Percentiles rank a stretch among this genome's conserved stretches.
Conservation (phyloP, 1,284 basidiomycete species). For the Cryptococcus wingfieldii region DNA sequence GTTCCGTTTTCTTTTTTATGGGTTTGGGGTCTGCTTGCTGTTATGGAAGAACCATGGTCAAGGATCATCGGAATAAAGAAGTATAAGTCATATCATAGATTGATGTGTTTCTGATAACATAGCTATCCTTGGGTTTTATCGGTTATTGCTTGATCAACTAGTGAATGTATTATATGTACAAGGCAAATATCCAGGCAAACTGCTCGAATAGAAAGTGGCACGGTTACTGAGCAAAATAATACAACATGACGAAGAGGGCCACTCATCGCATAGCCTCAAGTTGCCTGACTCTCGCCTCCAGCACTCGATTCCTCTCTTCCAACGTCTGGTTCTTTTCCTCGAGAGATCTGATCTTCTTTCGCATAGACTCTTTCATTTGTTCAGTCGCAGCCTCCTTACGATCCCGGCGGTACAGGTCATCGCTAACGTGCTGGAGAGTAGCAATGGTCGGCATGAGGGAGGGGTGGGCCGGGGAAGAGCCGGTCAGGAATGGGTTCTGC, state of each 20-base stretch:
- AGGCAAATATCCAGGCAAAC: neutral
- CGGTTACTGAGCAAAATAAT: neutral
- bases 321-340: conserved; percentile 30
- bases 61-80: neutral
- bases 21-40: neutral
- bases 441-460: conserved; percentile 25
- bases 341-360: conserved; percentile 31
- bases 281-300: conserved; percentile 12
- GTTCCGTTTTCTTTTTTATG: neutral
- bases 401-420: conserved; percentile 39
- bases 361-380: conserved; percentile 37
- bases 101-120: neutral
- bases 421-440: conserved; percentile 28
- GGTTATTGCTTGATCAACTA: neutral
- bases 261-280: no score
- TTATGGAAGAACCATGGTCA: neutral
- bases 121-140: no score
- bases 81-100: neutral
- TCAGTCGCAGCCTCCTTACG: conserved; percentile 36
- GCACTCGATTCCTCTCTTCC: conserved; percentile 18
- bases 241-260: neutral
- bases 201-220: neutral
- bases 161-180: neutral
- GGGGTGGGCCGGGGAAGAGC: conserved; percentile 20
- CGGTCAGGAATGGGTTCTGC: conserved; percentile 26